These are phyloP conservation scores for Pontederia paniculata DNA, from an alignment of 176 grass and related monocot species.

Conservation along the genomic window DNA sequence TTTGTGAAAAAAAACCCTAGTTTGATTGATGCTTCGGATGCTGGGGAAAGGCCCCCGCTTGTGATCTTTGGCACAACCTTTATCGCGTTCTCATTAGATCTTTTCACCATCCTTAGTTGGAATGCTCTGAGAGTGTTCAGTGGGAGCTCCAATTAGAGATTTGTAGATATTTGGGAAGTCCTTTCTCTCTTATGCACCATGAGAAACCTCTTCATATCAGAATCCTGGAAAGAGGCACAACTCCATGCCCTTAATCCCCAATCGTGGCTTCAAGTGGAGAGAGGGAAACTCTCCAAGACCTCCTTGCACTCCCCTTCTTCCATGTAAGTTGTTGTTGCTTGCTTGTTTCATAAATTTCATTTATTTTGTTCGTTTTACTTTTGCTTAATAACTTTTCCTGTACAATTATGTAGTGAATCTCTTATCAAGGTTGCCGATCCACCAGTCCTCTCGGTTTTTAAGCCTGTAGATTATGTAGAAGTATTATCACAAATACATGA, in stretches of 20 bases:
- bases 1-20: no score
- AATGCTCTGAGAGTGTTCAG: background rate
- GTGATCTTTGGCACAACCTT: background rate
- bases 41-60: no score
- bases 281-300: slow-evolving; percentile 59
- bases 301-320: slow-evolving; percentile 69
- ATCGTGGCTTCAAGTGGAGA: slow-evolving; percentile 93
- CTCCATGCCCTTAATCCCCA: slow-evolving; percentile 65
- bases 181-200: slow-evolving; percentile 85
- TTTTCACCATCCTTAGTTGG: background rate
- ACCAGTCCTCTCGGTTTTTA: slow-evolving; percentile 48
- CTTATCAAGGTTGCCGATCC: slow-evolving; percentile 86
- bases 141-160: slow-evolving; percentile 6
- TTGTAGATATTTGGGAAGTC: slow-evolving; percentile 88
- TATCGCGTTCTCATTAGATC: background rate
- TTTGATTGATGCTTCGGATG: no score
- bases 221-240: slow-evolving; percentile 65
- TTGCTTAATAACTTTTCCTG: background rate
- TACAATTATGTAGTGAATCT: slow-evolving; percentile 45
- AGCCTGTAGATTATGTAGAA: slow-evolving; percentile 74
- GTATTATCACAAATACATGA: slow-evolving; percentile 78
- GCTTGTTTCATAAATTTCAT: background rate
- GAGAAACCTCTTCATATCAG: slow-evolving; percentile 75
- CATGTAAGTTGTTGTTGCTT: slow-evolving; percentile 41
- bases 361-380: background rate